Evolutionary conservation across 768 basidiomycete genomes (phyloP).

Genomic region (Amanita muscaria): DNA sequence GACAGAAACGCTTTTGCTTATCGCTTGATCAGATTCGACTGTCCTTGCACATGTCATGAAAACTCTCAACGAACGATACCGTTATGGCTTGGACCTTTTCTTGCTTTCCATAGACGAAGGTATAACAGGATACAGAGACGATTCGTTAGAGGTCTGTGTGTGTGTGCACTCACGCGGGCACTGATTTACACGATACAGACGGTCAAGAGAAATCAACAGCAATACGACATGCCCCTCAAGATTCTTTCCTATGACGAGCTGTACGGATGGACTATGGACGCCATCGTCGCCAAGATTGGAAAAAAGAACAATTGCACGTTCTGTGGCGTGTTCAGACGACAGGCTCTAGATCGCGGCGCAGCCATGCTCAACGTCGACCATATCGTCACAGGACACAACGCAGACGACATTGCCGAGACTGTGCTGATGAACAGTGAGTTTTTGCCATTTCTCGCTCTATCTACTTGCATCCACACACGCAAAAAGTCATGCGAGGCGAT

Average conservation of each 20-base stretch:
- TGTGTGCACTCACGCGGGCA: neutral
- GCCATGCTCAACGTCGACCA: constrained; percentile 85
- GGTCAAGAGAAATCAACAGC: constrained; percentile 92
- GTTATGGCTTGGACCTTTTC: constrained; percentile 86
- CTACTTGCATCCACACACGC: neutral
- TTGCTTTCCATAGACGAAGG: constrained; percentile 97
- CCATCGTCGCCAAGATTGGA: constrained; percentile 89
- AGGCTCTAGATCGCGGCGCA: constrained; percentile 94
- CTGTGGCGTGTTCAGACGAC: constrained; percentile 94
- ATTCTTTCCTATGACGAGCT: constrained; percentile 94
- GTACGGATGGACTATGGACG: constrained; percentile 99
- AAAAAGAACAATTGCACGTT: constrained; percentile 99
- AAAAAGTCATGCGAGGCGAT: constrained; percentile 91
- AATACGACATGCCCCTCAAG: constrained; percentile 92
- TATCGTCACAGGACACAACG: constrained; percentile 98
- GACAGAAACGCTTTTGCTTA: too few relatives aligned
- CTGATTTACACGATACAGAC: constrained; percentile 44
- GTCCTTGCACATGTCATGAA: constrained; percentile 98
- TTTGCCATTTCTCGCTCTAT: constrained; percentile 1
- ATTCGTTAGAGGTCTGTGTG: constrained; percentile 75
- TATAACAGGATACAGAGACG: constrained; percentile 96
- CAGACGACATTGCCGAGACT: constrained; percentile 98
- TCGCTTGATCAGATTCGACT: constrained; percentile 68
- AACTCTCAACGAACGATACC: constrained; percentile 85
- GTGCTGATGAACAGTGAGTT: constrained; percentile 90